Percentiles rank a stretch among this genome's conserved stretches.
phyloP scores from a whole-genome alignment of 805 yeast genomes.

The Candida schatavii region DNA sequence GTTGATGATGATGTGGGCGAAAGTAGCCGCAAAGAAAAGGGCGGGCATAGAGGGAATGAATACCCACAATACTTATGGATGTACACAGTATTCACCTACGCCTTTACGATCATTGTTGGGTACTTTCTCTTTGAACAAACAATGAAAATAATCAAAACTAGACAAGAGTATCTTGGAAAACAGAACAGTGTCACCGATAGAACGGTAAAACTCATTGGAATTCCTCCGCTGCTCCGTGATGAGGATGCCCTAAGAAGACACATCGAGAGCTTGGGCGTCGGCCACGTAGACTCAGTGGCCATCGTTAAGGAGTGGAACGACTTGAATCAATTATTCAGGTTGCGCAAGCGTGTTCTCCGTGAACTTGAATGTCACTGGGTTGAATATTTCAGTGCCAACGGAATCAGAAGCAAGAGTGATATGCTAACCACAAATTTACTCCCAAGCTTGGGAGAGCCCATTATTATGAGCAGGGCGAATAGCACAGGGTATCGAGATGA shows the following conservation, averaged over 20 bases:
- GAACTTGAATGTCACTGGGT: slow-evolving; percentile 73
- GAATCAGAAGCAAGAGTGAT: slow-evolving; percentile 27
- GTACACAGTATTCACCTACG: slow-evolving; percentile 82
- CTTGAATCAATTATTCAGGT: slow-evolving; percentile 61
- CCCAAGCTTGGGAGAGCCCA: slow-evolving; percentile 27
- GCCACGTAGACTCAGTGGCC: slow-evolving; percentile 71
- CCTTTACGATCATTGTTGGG: slow-evolving; percentile 70
- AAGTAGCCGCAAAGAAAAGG: not conserved
- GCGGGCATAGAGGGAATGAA: slow-evolving; percentile 15
- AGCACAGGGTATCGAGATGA: slow-evolving; percentile 6
- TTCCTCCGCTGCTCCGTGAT: slow-evolving; percentile 76
- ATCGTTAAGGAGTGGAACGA: slow-evolving; percentile 86
- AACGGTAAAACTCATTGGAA: slow-evolving; percentile 83
- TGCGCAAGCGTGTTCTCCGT: slow-evolving; percentile 51
- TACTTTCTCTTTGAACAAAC: slow-evolving; percentile 67
- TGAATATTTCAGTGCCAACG: slow-evolving; percentile 47
- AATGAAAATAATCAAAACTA: slow-evolving; percentile 63
- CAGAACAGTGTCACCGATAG: slow-evolving; percentile 90
- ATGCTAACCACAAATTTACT: slow-evolving; percentile 24
- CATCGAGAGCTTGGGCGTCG: slow-evolving; percentile 75
- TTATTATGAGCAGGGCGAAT: slow-evolving; percentile 15
- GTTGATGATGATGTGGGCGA: slow-evolving; percentile 19
- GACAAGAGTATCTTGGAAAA: slow-evolving; percentile 79
- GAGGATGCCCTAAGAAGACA: slow-evolving; percentile 69
- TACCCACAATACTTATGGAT: slow-evolving; percentile 71